These are phyloP conservation scores for Serendipita sp. DNA, from an alignment of 768 basidiomycete genomes.

Conservation along the genomic window DNA sequence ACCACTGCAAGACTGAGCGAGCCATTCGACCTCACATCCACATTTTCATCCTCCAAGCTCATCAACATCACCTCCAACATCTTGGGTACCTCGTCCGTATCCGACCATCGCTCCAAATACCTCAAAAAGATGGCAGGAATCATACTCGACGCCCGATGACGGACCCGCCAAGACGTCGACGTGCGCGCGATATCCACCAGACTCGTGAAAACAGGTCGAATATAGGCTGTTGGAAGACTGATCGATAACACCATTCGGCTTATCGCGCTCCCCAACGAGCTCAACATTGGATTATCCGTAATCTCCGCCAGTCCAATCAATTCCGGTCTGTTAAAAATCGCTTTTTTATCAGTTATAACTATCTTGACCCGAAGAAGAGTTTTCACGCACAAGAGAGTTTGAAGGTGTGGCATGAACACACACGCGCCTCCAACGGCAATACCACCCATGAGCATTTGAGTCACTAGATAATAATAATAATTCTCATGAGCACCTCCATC, in stretches of 20 bases:
- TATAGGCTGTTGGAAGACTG: conserved; percentile 58
- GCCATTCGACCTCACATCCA: conserved; percentile 85
- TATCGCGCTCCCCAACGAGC: conserved; percentile 49
- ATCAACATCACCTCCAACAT: conserved; percentile 73
- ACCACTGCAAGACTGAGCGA: conserved; percentile 75
- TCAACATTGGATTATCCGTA: conserved; percentile 6
- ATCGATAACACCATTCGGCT: conserved; percentile 41
- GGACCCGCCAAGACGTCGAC: conserved; percentile 67
- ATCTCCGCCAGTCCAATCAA: neutral
- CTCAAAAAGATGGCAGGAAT: conserved; percentile 84
- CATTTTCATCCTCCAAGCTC: conserved; percentile 77
- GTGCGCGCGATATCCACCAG: conserved; percentile 16
- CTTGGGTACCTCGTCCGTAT: conserved; percentile 38
- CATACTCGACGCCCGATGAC: conserved; percentile 73
- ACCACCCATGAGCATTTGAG: neutral
- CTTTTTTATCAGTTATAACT: no score
- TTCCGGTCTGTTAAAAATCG: neutral
- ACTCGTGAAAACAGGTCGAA: conserved; percentile 28
- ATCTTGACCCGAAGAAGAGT: no score
- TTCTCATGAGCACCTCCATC: conserved; percentile 43
- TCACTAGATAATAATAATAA: neutral
- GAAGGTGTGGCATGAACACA: neutral
- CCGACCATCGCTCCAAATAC: conserved; percentile 62
- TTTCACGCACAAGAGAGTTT: neutral
- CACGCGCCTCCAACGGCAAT: neutral